Evolutionary conservation across 768 basidiomycete genomes (phyloP).

Genomic region (Tulasnella sp.): DNA sequence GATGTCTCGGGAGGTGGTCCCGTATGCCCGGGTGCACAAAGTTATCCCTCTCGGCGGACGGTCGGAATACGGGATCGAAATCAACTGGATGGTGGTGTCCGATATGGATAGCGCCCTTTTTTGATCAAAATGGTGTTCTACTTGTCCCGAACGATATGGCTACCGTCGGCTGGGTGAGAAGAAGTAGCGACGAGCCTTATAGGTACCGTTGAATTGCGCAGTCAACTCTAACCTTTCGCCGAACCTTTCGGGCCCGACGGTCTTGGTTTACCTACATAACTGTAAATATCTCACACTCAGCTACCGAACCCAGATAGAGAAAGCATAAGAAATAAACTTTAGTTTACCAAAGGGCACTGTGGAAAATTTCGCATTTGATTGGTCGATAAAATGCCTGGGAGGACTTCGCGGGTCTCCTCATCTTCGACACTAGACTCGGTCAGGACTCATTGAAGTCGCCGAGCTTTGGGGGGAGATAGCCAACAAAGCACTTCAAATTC

Average conservation of each 20-base stretch:
- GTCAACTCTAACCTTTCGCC: background rate
- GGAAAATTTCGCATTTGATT: too few species aligned
- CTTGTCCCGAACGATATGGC: too few species aligned
- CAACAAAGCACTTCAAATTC: background rate
- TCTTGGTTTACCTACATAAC: too few species aligned
- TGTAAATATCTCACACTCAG: too few species aligned
- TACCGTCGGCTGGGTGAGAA: too few species aligned
- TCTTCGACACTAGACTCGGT: background rate
- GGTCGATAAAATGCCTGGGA: background rate
- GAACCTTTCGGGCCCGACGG: too few species aligned
- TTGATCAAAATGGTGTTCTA: too few species aligned
- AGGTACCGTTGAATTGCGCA: background rate
- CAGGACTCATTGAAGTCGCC: background rate
- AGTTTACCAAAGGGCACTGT: too few species aligned
- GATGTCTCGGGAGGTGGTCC: background rate
- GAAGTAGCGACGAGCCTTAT: too few species aligned
- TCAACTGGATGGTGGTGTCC: background rate
- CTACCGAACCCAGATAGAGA: too few species aligned
- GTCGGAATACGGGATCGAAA: background rate
- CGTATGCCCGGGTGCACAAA: background rate
- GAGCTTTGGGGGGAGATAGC: background rate
- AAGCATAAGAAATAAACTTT: too few species aligned
- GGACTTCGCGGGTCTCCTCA: background rate
- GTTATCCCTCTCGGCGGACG: background rate
- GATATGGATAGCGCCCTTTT: too few species aligned